These are phyloP conservation scores for Dalbergia cochinchinensis DNA, from an alignment of 306 rosid genomes.

Conservation along the genomic window DNA sequence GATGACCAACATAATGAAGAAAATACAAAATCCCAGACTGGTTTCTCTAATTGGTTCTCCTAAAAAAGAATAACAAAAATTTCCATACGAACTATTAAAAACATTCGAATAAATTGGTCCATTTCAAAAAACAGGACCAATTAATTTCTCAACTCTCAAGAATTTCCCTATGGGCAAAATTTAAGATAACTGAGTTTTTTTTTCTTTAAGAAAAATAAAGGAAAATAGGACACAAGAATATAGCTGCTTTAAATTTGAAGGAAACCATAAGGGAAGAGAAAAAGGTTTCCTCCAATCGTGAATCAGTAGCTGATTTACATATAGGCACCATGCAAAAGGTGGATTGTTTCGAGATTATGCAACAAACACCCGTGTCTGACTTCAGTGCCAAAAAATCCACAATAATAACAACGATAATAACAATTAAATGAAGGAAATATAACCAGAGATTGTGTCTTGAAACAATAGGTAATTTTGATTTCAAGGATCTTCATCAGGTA, in stretches of 20 bases:
- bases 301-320: constrained; percentile 35
- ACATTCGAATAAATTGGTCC: too few relatives aligned
- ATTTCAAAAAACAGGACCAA: too few relatives aligned
- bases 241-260: constrained; percentile 54
- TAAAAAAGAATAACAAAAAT: too few relatives aligned
- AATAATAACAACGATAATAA: neutral
- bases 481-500: constrained; percentile 81
- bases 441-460: constrained; percentile 70
- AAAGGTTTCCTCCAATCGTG: constrained; percentile 48
- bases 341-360: constrained; percentile 45
- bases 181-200: too few relatives aligned
- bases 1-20: too few relatives aligned
- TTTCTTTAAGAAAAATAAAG: too few relatives aligned
- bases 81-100: too few relatives aligned
- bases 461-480: constrained; percentile 42
- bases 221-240: neutral
- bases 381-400: constrained; percentile 57
- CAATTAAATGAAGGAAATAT: neutral
- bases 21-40: too few relatives aligned
- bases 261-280: constrained; percentile 13
- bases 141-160: too few relatives aligned
- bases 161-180: too few relatives aligned
- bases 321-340: constrained; percentile 81
- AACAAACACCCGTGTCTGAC: constrained; percentile 99
- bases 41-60: too few relatives aligned